Evolutionary conservation across 768 basidiomycete genomes (phyloP), one percentile per base, ranked within the genome.

Genomic region (Amyloporia xantha): DNA sequence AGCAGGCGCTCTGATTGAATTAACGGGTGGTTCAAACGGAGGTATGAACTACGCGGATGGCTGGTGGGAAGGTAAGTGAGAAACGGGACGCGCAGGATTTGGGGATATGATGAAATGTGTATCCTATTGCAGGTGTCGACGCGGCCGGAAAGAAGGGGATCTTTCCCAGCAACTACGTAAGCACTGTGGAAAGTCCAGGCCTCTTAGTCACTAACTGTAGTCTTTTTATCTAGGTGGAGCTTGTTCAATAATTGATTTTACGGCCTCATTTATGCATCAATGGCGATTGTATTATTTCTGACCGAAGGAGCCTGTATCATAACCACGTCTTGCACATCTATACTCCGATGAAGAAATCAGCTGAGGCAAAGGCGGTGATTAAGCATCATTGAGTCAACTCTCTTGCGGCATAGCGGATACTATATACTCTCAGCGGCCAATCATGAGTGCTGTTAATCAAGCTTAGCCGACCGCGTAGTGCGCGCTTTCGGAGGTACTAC

Each of bases 91-190:
- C 30, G 30, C 30, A 13, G 17, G 20, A 42, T 41, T 37, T 49
- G 39, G 35, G 46, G 36, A 36, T 36, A 44, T 53, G 41, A 58
- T 49, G 33, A 27, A 12, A 41, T 24, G 56, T 38, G 57, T 59
- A 61, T 55, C 53, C 20, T 58, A 61, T 55, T 54, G 40, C 63
- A 88, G 86, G 86, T 48, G 70, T 79, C 53, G 76, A 81, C 55
- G 64, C 69, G 44, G 62, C 66, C 48, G 82, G 86, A 47, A 70
- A 63, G 62, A 87, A 79, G 64, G 88, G 88, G 4, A 88, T 91
- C 58, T 91, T 91, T 69, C 89, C 89, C 23, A 88, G 84, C 66
- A 90, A 88, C 68, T 91, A 91, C 73, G 89, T 91, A 66, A 66
- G 87, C n/a, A n/a, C 30, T 15, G 30, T 33, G 7, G 9, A 15